Percentiles rank a stretch among this genome's conserved stretches.
phyloP scores from a whole-genome alignment of 371 early-diverging fungal genomes.

The Rhizopus microsporus region DNA sequence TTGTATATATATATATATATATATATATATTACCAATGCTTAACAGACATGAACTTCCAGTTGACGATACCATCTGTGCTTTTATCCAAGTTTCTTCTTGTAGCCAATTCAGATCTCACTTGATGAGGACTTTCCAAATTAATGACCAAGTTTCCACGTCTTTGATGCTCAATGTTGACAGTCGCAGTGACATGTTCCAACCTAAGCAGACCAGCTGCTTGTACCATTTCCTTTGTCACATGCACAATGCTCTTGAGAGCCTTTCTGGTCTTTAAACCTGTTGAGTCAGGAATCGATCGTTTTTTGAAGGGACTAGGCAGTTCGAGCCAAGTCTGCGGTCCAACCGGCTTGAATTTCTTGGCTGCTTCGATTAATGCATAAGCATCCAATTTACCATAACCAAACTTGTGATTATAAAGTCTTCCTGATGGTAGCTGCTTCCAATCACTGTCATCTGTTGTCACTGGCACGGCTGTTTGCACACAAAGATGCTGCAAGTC shows the following conservation, averaged over 20 bases:
- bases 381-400: slow-evolving; percentile 91
- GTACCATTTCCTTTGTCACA: slow-evolving; percentile 53
- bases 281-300: slow-evolving; percentile 61
- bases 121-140: slow-evolving; percentile 72
- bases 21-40: slow-evolving; percentile 81
- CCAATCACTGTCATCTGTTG: slow-evolving; percentile 65
- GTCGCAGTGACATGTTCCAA: slow-evolving; percentile 90
- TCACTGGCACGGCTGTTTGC: slow-evolving; percentile 78
- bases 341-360: slow-evolving; percentile 63
- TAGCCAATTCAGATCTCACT: slow-evolving; percentile 69
- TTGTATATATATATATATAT: not conserved
- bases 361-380: slow-evolving; percentile 81
- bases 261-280: slow-evolving; percentile 24
- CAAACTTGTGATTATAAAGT: slow-evolving; percentile 84
- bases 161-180: slow-evolving; percentile 75
- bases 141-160: slow-evolving; percentile 83
- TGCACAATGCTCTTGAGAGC: slow-evolving; percentile 44
- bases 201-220: slow-evolving; percentile 54
- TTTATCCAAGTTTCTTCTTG: slow-evolving; percentile 65
- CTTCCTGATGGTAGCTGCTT: slow-evolving; percentile 61
- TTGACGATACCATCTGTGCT: slow-evolving; percentile 73
- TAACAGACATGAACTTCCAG: slow-evolving; percentile 96
- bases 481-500: slow-evolving; percentile 88
- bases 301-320: slow-evolving; percentile 46
- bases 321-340: slow-evolving; percentile 61